A percentile compares a stretch with the other conserved stretches of the same genome.
Conservation (phyloP, 768 basidiomycete genomes). For the Lenzites betulinus region DNA sequence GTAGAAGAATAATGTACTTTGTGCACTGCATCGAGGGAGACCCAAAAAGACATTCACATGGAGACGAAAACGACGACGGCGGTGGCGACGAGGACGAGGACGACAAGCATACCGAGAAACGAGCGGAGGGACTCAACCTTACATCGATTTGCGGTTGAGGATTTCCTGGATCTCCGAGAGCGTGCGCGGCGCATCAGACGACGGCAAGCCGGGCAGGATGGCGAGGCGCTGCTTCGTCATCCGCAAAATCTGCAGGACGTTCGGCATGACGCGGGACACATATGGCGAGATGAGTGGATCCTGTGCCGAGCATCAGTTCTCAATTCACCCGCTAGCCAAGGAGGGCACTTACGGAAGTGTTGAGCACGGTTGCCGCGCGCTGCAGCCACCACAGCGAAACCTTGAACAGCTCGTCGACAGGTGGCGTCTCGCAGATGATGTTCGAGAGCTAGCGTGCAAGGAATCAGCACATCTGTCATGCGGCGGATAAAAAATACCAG, state of each 20-base stretch:
- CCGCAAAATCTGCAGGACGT: conserved; percentile 73
- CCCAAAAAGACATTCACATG: conserved; percentile 9
- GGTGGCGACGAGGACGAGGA: background rate
- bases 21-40: conserved; percentile 21
- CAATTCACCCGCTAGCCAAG: background rate
- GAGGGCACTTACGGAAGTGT: conserved; percentile 58
- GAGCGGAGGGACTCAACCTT: background rate
- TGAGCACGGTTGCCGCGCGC: conserved; percentile 67
- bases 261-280: conserved; percentile 77
- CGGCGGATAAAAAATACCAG: conserved; percentile 9
- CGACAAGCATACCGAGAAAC: too few relatives aligned
- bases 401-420: conserved; percentile 81
- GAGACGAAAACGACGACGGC: background rate
- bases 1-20: conserved; percentile 22
- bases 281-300: conserved; percentile 84
- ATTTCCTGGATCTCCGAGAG: conserved; percentile 78
- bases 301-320: conserved; percentile 37
- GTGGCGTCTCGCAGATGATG: conserved; percentile 73
- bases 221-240: conserved; percentile 79
- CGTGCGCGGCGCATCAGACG: conserved; percentile 67
- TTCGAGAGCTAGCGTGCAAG: conserved; percentile 61
- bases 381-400: conserved; percentile 87
- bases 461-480: background rate
- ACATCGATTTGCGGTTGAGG: conserved; percentile 47
- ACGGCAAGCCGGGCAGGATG: conserved; percentile 67